Evolutionary conservation across 768 basidiomycete species (phyloP), one percentile per base, ranked within the genome.

Genomic region (Suillus placidus): DNA sequence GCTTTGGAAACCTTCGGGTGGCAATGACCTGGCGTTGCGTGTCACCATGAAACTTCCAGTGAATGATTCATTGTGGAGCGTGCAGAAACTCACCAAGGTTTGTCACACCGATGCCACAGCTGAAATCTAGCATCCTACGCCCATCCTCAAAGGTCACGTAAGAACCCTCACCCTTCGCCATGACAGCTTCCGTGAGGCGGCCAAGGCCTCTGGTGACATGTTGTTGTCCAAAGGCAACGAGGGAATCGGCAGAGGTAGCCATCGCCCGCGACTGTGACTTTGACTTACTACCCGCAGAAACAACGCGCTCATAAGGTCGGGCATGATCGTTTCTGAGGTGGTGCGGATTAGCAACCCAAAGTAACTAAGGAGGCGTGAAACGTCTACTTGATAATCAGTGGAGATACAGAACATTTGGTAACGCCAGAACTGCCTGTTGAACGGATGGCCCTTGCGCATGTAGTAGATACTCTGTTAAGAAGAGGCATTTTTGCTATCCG

Each of bases 1-100:
- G 94, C 94, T 69, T 87, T 84, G 80, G 92, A 94, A 69, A 96
- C 87, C 73, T 86, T 88, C 0, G 93, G 93, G 75, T 97, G 92
- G 68, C 90, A 94, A 75, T 96, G 95, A 6, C 94, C 93, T 94
- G 40, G 14, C 54, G 37, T 40, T 30, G 38, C 8, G 14, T 42
- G 14, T 49, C 51, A 69, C 54, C 43, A 40, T 23, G 12, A 14
- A 16, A 34, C 32, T 37, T 55, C 12, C 18, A 8, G 38, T n/a
- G 52, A 54, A 35, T n/a, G 20, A 35, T 55, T 35, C 20, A n/a
- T 26, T 51, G 23, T 57, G 56, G 34, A 55, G 20, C 51, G 38
- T 37, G 6, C n/a, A 30, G 18, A 43, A 60, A 72, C 80, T 64
- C 64, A 91, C 93, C 94, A 20, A 96, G 83, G 75, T 87, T 89